phyloP scores from a whole-genome alignment of 1,284 basidiomycete species.

The Xerocomus amazonicus region DNA sequence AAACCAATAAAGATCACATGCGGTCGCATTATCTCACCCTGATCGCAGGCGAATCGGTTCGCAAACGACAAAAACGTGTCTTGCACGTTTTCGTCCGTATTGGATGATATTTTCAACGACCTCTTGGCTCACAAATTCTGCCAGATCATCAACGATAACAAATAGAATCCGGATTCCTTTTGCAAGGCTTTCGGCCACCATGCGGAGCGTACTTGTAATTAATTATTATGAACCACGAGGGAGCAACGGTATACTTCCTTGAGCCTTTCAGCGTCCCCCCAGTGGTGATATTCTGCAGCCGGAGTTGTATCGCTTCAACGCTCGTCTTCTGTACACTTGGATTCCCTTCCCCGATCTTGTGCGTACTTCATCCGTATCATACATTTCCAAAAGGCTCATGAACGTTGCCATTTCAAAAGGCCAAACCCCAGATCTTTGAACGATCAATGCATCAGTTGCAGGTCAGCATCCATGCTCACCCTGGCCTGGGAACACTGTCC shows the following conservation, averaged over 20 bases:
- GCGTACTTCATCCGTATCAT: background rate
- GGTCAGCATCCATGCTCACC: conserved; percentile 5
- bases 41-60: background rate
- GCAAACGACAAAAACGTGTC: conserved; percentile 3
- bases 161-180: background rate
- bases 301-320: too few relatives aligned
- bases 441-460: conserved; percentile 8
- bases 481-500: background rate
- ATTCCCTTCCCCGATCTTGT: too few relatives aligned
- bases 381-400: background rate
- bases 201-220: background rate
- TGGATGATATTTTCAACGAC: background rate
- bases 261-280: background rate
- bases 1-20: background rate
- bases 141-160: background rate
- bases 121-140: background rate
- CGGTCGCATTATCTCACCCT: conserved; percentile 1
- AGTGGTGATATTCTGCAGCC: too few relatives aligned
- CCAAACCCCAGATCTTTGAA: conserved; percentile 13
- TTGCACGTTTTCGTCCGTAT: conserved; percentile 7
- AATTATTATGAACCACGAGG: background rate
- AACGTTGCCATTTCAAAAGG: conserved; percentile 2
- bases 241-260: conserved; percentile 1
- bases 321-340: too few relatives aligned
- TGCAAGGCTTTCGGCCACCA: background rate